A percentile compares a stretch with the other conserved stretches of the same genome.
Evolutionary conservation across 805 yeast genomes (phyloP).

Genomic region (Zygosaccharomyces rouxii): DNA sequence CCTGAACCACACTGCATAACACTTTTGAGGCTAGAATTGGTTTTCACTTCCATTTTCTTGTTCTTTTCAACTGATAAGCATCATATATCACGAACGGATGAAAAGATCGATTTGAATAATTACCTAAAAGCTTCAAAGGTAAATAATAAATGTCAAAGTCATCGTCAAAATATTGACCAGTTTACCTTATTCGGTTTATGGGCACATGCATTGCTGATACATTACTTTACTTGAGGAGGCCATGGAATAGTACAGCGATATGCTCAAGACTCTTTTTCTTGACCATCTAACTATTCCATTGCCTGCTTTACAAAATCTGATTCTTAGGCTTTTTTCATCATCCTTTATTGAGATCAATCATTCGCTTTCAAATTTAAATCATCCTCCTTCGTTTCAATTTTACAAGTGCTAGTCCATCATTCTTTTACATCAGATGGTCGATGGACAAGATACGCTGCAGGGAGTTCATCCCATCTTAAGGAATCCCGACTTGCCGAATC

Average conservation of each 20-base stretch:
- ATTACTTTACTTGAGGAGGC: constrained; percentile 5
- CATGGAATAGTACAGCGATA: not conserved
- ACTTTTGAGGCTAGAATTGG: not conserved
- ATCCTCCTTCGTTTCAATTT: not conserved
- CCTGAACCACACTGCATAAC: not conserved
- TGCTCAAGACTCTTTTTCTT: not conserved
- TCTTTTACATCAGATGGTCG: constrained; percentile 1
- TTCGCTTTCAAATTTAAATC: not conserved
- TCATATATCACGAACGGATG: not conserved
- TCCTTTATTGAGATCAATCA: not conserved
- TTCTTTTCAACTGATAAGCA: not conserved
- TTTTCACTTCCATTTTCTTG: not conserved
- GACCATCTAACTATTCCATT: not conserved
- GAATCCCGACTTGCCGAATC: not conserved
- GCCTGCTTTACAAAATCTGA: not conserved
- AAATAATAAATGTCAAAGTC: constrained; percentile 1
- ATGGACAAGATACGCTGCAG: constrained; percentile 3
- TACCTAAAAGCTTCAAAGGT: constrained; percentile 1
- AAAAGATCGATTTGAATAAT: not conserved
- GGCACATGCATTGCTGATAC: not conserved
- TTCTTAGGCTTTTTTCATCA: not conserved
- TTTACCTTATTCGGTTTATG: constrained; percentile 4
- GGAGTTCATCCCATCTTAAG: constrained; percentile 5
- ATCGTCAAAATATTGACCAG: not conserved
- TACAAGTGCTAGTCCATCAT: not conserved